A percentile compares a stretch with the other conserved stretches of the same genome.
These are phyloP conservation scores for Digitaria exilis DNA, from an alignment of 202 grass and related monocot species.

Conservation along the genomic window DNA sequence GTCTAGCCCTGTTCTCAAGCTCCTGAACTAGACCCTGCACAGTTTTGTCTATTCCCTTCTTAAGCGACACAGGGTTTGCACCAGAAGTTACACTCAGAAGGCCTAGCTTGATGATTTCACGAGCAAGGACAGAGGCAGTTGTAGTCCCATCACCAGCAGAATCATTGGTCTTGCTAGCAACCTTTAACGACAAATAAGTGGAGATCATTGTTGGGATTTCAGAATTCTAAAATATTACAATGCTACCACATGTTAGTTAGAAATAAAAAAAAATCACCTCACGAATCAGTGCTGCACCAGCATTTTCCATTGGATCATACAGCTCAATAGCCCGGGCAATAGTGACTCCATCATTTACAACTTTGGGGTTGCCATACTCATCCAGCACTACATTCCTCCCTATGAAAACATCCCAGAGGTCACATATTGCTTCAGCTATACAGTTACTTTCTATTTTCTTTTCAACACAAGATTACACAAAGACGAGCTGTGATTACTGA, in stretches of 20 bases:
- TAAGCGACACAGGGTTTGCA: constrained; percentile 68
- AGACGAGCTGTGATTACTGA: neutral
- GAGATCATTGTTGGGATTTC: constrained; percentile 1
- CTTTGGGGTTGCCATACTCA: constrained; percentile 63
- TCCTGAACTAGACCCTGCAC: constrained; percentile 58
- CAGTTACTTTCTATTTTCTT: neutral
- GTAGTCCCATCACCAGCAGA: constrained; percentile 79
- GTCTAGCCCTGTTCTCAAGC: constrained; percentile 60
- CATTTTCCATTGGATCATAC: constrained; percentile 73
- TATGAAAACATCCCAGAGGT: constrained; percentile 32
- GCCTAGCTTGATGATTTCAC: constrained; percentile 69
- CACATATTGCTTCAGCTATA: constrained; percentile 8
- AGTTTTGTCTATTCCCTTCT: constrained; percentile 77
- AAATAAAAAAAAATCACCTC: constrained; percentile 46
- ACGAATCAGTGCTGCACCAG: constrained; percentile 64
- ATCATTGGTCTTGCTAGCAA: constrained; percentile 81
- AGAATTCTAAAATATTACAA: neutral
- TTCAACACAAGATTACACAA: neutral
- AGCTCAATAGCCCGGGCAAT: constrained; percentile 72
- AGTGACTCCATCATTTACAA: constrained; percentile 74
- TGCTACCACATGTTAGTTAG: neutral
- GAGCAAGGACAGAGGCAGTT: constrained; percentile 63
- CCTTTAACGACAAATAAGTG: constrained; percentile 35
- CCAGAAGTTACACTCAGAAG: constrained; percentile 67
- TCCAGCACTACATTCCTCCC: constrained; percentile 71